Evolutionary conservation across 78 protist genomes (phyloP).

Genomic region (Monosiga brevicollis): DNA sequence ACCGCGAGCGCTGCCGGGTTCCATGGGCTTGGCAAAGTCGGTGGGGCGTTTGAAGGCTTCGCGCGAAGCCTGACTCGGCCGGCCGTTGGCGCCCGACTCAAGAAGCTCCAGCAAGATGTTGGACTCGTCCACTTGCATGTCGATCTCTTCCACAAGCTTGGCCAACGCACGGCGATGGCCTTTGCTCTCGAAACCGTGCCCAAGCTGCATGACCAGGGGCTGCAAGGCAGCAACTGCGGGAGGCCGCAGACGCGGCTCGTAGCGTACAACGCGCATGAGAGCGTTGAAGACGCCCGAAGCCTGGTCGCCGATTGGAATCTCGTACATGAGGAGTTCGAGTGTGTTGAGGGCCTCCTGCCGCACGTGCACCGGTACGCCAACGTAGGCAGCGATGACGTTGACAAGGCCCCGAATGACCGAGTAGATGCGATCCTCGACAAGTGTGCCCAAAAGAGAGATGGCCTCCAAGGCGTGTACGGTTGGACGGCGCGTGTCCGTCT

Average conservation of each 20-base stretch:
- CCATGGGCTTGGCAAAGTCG: not conserved
- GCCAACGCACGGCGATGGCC: slow-evolving; percentile 31
- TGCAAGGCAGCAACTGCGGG: slow-evolving; percentile 54
- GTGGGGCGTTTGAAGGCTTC: not conserved
- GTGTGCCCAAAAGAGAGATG: slow-evolving; percentile 66
- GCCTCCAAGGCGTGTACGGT: slow-evolving; percentile 39
- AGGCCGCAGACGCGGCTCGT: slow-evolving; percentile 27
- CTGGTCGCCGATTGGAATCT: slow-evolving; percentile 61
- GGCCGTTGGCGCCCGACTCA: not conserved
- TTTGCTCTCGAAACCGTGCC: slow-evolving; percentile 52
- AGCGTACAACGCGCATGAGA: slow-evolving; percentile 58
- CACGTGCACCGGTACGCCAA: not conserved
- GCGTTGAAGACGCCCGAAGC: slow-evolving; percentile 80
- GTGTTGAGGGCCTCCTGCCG: slow-evolving; percentile 38
- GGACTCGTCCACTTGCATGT: not conserved
- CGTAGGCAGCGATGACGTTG: slow-evolving; percentile 36
- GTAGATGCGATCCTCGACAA: slow-evolving; percentile 80
- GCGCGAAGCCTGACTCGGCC: not conserved
- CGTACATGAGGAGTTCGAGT: slow-evolving; percentile 47
- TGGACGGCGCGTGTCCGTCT: slow-evolving; percentile 9
- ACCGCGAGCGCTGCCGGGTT: slow-evolving; percentile 20
- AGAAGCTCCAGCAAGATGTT: not conserved
- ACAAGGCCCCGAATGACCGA: slow-evolving; percentile 82
- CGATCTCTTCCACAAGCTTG: slow-evolving; percentile 24
- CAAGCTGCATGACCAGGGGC: slow-evolving; percentile 61